Conservation (phyloP, 495 filamentous ascomycete species). For the Acidiella bohemica region DNA sequence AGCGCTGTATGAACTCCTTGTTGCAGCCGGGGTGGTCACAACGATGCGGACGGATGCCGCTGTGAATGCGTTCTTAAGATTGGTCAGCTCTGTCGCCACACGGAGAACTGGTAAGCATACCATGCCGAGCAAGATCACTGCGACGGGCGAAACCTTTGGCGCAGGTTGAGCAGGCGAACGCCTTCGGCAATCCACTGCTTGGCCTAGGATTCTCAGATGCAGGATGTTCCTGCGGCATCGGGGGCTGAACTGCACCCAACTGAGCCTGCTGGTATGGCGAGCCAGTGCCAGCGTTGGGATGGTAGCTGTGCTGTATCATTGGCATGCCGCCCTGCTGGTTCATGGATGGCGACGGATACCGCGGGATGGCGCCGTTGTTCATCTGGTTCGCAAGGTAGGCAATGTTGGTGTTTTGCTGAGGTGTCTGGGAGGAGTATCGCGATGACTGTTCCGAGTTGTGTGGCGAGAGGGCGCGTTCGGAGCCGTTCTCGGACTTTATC, state of each 20-base stretch:
- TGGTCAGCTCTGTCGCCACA: slow-evolving; percentile 24
- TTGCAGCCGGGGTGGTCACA: slow-evolving; percentile 82
- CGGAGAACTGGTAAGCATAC: slow-evolving; percentile 38
- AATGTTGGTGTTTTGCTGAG: slow-evolving; percentile 37
- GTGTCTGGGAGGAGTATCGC: slow-evolving; percentile 41
- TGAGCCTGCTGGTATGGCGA: slow-evolving; percentile 25
- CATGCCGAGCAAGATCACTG: slow-evolving; percentile 89
- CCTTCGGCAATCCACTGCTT: slow-evolving; percentile 49
- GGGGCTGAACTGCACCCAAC: slow-evolving; percentile 17
- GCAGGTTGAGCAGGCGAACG: slow-evolving; percentile 84
- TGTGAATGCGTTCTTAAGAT: slow-evolving; percentile 79
- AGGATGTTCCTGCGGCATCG: slow-evolving; percentile 26
- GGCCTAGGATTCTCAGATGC: slow-evolving; percentile 24
- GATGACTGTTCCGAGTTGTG: slow-evolving; percentile 54
- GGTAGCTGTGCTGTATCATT: slow-evolving; percentile 34
- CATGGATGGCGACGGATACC: slow-evolving; percentile 44
- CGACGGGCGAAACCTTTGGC: slow-evolving; percentile 84
- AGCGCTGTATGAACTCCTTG: slow-evolving; percentile 96
- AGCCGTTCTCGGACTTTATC: slow-evolving; percentile 41
- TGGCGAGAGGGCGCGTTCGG: slow-evolving; percentile 56
- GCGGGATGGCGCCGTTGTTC: slow-evolving; percentile 34
- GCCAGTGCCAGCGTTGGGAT: slow-evolving; percentile 27
- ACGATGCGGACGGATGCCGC: slow-evolving; percentile 77
- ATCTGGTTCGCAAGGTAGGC: slow-evolving; percentile 28
- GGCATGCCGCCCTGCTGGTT: slow-evolving; percentile 36